Percentiles rank a stretch among this genome's conserved stretches.
These are phyloP conservation scores for Strobilomyces echinocephalus DNA, from an alignment of 768 basidiomycete genomes.

Conservation along the genomic window DNA sequence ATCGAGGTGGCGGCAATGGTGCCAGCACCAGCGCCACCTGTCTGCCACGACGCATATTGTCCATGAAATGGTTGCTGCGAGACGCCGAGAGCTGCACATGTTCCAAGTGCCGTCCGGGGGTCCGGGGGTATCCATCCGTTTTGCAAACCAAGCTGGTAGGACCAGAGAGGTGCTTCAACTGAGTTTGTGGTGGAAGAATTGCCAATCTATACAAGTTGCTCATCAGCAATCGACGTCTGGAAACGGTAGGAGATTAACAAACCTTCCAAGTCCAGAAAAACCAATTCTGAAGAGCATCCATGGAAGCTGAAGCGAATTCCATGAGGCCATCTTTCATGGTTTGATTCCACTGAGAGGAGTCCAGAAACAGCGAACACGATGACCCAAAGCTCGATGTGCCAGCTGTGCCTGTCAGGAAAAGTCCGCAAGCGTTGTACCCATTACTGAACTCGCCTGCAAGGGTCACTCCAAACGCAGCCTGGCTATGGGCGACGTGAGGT, in stretches of 20 bases:
- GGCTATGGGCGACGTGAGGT: constrained; percentile 28
- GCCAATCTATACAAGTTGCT: constrained; percentile 42
- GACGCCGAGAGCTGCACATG: constrained; percentile 54
- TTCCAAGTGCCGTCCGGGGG: constrained; percentile 61
- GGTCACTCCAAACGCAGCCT: constrained; percentile 60
- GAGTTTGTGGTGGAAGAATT: constrained; percentile 47
- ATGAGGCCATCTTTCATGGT: constrained; percentile 48
- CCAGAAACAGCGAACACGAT: constrained; percentile 40
- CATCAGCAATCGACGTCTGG: neutral
- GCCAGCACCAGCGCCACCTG: constrained; percentile 56
- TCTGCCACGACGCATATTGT: constrained; percentile 59
- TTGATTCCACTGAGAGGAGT: constrained; percentile 50
- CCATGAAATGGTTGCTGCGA: constrained; percentile 44
- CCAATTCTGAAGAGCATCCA: constrained; percentile 65
- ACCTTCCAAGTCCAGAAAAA: constrained; percentile 84
- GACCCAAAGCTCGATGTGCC: constrained; percentile 24
- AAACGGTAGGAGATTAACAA: neutral
- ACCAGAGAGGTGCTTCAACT: constrained; percentile 59
- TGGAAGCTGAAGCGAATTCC: constrained; percentile 49
- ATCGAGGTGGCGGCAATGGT: constrained; percentile 41
- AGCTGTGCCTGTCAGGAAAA: constrained; percentile 38
- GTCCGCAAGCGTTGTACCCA: constrained; percentile 63
- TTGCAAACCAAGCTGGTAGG: constrained; percentile 62
- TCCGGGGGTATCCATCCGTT: constrained; percentile 78
- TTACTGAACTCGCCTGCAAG: constrained; percentile 74